These are phyloP conservation scores for Candida alai DNA, from an alignment of 805 yeast genomes.

Conservation along the genomic window DNA sequence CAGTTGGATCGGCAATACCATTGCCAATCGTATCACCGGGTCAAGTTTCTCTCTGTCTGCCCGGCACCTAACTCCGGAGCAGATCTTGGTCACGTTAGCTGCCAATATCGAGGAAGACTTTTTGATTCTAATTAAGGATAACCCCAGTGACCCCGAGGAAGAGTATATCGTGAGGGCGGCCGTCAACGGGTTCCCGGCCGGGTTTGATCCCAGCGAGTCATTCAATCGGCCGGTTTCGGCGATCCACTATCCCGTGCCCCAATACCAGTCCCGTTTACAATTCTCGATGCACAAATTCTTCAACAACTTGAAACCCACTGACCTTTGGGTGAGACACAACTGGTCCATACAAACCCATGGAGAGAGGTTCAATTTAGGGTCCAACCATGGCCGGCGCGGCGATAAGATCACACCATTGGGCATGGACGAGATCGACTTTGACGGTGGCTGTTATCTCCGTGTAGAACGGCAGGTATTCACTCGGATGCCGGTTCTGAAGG, in stretches of 20 bases:
- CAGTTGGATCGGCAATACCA: constrained; percentile 15
- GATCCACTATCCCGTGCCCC: constrained; percentile 73
- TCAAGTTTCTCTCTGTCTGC: constrained; percentile 32
- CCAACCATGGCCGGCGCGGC: constrained; percentile 32
- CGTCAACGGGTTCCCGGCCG: constrained; percentile 63
- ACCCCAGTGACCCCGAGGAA: constrained; percentile 36
- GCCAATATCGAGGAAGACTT: constrained; percentile 61
- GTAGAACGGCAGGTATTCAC: constrained; percentile 36
- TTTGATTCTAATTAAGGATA: constrained; percentile 45
- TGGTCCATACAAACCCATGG: constrained; percentile 69
- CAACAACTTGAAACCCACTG: constrained; percentile 47
- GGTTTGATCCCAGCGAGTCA: constrained; percentile 60
- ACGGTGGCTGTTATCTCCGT: constrained; percentile 29
- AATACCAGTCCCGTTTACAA: constrained; percentile 52
- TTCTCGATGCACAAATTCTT: constrained; percentile 68
- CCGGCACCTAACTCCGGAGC: constrained; percentile 12
- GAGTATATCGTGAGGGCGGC: constrained; percentile 60
- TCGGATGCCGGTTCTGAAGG: constrained; percentile 32
- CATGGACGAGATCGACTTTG: constrained; percentile 31
- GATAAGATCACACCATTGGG: constrained; percentile 19
- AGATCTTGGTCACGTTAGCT: constrained; percentile 23
- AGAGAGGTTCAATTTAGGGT: constrained; percentile 22
- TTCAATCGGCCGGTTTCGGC: constrained; percentile 51
- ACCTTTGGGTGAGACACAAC: constrained; percentile 59
- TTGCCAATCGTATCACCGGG: constrained; percentile 39